Percentiles rank a stretch among this genome's conserved stretches.
phyloP scores from a whole-genome alignment of 2,329 filamentous ascomycete genomes.

The Ampelomyces quisqualis region DNA sequence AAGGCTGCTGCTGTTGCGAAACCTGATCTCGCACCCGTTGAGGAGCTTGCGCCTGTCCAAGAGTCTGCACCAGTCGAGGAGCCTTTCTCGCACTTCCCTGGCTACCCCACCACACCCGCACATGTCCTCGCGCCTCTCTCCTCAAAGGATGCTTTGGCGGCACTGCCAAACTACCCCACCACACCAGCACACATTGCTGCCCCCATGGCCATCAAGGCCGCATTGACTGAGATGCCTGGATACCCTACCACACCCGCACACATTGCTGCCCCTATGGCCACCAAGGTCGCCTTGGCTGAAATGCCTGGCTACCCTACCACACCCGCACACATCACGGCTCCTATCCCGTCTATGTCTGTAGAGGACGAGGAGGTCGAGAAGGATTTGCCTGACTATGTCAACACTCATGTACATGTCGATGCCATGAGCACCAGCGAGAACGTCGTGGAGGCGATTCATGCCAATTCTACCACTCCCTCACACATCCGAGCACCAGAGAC shows the following conservation, averaged over 20 bases:
- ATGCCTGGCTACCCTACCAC: slow-evolving; percentile 27
- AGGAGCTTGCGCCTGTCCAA: not conserved
- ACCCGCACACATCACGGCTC: slow-evolving; percentile 19
- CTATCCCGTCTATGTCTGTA: slow-evolving; percentile 5
- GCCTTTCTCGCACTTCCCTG: slow-evolving; percentile 19
- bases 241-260: slow-evolving; percentile 32
- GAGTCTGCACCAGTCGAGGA: slow-evolving; percentile 18
- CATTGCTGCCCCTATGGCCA: slow-evolving; percentile 19
- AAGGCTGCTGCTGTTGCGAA: slow-evolving; percentile 15
- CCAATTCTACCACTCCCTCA: slow-evolving; percentile 11
- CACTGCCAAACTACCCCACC: slow-evolving; percentile 23
- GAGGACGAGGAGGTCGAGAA: slow-evolving; percentile 5
- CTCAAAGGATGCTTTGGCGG: slow-evolving; percentile 14
- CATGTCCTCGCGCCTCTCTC: slow-evolving; percentile 15
- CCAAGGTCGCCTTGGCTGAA: slow-evolving; percentile 19
- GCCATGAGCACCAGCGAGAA: slow-evolving; percentile 6
- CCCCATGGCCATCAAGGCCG: slow-evolving; percentile 17
- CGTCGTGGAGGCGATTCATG: slow-evolving; percentile 16
- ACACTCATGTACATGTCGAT: slow-evolving; percentile 13
- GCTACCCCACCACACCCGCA: slow-evolving; percentile 22
- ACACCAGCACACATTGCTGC: slow-evolving; percentile 25
- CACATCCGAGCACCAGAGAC: slow-evolving; percentile 9
- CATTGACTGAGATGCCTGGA: slow-evolving; percentile 19
- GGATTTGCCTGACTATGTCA: slow-evolving; percentile 14
- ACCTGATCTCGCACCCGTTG: not conserved